Evolutionary conservation across 148 eudicot genomes (phyloP).

Genomic region (Amaranthus palmeri): DNA sequence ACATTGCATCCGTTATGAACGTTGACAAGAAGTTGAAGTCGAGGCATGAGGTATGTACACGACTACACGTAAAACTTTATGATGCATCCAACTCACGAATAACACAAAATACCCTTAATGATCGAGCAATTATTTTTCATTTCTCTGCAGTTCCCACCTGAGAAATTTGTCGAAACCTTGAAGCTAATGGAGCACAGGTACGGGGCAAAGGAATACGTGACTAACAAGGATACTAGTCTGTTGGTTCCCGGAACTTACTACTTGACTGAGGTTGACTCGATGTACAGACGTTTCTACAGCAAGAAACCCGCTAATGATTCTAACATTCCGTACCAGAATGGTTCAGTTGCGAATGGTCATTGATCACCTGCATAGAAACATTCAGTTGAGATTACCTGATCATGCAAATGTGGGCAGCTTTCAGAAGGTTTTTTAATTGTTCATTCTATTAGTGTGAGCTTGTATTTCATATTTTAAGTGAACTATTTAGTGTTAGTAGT

Average conservation of each 20-base stretch:
- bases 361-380: slow-evolving; percentile 18
- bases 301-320: slow-evolving; percentile 33
- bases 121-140: too few species aligned
- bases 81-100: too few species aligned
- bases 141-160: slow-evolving; percentile 58
- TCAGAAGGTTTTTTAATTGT: background rate
- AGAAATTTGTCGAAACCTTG: slow-evolving; percentile 76
- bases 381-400: slow-evolving; percentile 21
- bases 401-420: slow-evolving; percentile 4
- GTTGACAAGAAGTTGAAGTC: slow-evolving; percentile 70
- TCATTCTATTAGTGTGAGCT: slow-evolving; percentile 21
- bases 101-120: too few species aligned
- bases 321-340: slow-evolving; percentile 28
- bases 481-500: slow-evolving; percentile 3
- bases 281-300: slow-evolving; percentile 64
- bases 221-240: slow-evolving; percentile 69
- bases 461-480: background rate
- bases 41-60: slow-evolving; percentile 73
- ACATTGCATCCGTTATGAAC: slow-evolving; percentile 69
- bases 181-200: slow-evolving; percentile 90
- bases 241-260: slow-evolving; percentile 69
- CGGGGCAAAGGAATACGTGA: slow-evolving; percentile 76
- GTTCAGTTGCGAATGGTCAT: slow-evolving; percentile 48
- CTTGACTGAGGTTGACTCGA: slow-evolving; percentile 75
- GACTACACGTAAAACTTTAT: too few species aligned